Evolutionary conservation across 2,329 filamentous ascomycete genomes (phyloP), one percentile per base, ranked within the genome.

Genomic region (Aspergillus pseudonomiae): DNA sequence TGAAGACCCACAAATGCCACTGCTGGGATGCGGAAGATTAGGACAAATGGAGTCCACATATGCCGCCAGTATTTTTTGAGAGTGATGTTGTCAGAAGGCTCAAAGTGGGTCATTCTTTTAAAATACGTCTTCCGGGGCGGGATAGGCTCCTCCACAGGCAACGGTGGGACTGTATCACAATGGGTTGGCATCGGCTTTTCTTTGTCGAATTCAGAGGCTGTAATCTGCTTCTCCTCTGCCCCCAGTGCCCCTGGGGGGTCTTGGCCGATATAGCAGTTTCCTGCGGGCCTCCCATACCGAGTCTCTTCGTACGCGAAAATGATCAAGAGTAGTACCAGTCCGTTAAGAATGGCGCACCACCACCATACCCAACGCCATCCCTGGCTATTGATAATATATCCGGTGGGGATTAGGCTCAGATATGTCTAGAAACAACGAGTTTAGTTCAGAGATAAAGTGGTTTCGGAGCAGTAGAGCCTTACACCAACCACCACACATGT

Each of bases 331-430:
- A 83, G 63, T 11, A 75, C 73, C 28, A 77, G 60, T 0, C 75
- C 75, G 21, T 82, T 72, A 62, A 83, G 73, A 41, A 83, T 80
- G 14, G 76, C 73, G 53, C 71, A 78, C 76, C 77, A 84, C 82
- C 82, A 85, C 77, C 78, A 85, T 10, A 80, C 77, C 82, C 81
- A 85, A 32, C 82, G 74, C 84, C 84, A 86, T 0, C 81, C 82
- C 65, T 81, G 77, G 2, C 71, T 67, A 0, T 72, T 68, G 0
- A 78, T 77, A 19, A 80, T 71, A 46, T 74, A 77, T 7, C 74
- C 75, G 0, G 71, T 63, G 1, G 63, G 62, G 16, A 67, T 61
- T 1, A 63, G 59, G 14, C 61, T 63, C 1, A 65, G 21, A 16
- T 64, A 62, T 9, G 63, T 43, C 41, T 61, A 45, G 5, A 43